phyloP scores from a whole-genome alignment of 306 rosid genomes.

The Citrullus mucosospermus region DNA sequence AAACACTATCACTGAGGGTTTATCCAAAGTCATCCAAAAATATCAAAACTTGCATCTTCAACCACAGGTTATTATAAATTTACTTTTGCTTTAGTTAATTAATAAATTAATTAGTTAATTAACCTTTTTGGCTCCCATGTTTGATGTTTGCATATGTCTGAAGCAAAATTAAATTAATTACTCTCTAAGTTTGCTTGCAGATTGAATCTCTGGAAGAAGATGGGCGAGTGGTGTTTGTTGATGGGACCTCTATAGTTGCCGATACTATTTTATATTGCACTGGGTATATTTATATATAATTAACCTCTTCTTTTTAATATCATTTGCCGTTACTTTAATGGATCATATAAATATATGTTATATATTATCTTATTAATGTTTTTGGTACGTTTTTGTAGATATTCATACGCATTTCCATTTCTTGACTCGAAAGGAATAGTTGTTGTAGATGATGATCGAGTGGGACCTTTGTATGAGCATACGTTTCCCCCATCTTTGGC shows the following conservation, averaged over 20 bases:
- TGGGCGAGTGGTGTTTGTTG: conserved; percentile 57
- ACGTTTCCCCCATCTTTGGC: conserved; percentile 92
- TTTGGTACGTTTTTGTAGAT: conserved; percentile 24
- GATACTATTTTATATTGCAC: conserved; percentile 73
- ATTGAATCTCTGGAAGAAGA: conserved; percentile 64
- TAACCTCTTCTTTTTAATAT: not conserved
- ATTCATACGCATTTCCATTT: conserved; percentile 83
- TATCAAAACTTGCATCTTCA: conserved; percentile 51
- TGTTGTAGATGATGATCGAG: conserved; percentile 73
- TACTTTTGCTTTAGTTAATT: not conserved
- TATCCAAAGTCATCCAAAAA: conserved; percentile 71
- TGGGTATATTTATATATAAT: conserved; percentile 26
- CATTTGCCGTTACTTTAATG: no score
- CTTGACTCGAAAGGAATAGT: conserved; percentile 96
- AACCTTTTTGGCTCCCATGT: not conserved
- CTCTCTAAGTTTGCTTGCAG: conserved; percentile 28
- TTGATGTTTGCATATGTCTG: not conserved
- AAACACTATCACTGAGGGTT: conserved; percentile 41
- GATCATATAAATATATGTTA: no score
- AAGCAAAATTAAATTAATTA: no score
- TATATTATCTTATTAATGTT: no score
- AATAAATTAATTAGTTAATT: not conserved
- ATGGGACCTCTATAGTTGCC: conserved; percentile 58
- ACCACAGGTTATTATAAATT: conserved; percentile 33
- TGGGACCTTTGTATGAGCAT: conserved; percentile 91